Conservation (phyloP, 129 eudicot genomes). For the Flaveria sonorensis region DNA sequence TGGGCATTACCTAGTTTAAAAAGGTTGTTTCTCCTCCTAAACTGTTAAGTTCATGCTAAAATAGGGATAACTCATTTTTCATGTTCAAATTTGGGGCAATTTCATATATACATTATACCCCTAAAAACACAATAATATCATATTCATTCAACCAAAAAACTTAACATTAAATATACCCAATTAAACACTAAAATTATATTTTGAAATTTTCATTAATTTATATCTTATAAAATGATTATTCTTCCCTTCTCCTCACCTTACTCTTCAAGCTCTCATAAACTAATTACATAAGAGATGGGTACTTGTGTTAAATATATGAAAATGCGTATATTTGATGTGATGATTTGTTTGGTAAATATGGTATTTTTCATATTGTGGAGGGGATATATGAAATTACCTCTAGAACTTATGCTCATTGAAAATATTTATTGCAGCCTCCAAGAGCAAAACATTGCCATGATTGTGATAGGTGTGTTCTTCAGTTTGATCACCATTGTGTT, state of each 20-base stretch:
- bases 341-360: not conserved
- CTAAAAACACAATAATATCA: not conserved
- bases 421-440: conserved; percentile 75
- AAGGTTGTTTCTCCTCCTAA: not conserved
- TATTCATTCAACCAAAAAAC: not conserved
- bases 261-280: not conserved
- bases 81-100: not conserved
- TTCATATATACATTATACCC: not conserved
- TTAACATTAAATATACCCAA: not conserved
- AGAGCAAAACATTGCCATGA: conserved; percentile 98
- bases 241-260: not conserved
- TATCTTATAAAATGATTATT: not conserved
- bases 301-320: not conserved
- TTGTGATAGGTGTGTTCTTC: conserved; percentile 98
- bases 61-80: not conserved
- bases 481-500: conserved; percentile 98
- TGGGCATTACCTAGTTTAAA: not conserved
- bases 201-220: not conserved
- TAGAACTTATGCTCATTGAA: not conserved
- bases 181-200: not conserved
- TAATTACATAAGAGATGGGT: not conserved
- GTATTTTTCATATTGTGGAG: not conserved
- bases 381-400: not conserved
- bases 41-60: conserved; percentile 1
- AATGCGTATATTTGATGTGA: not conserved